Evolutionary conservation across 345 rosid genomes (phyloP).

Genomic region (Citropsis articulata): DNA sequence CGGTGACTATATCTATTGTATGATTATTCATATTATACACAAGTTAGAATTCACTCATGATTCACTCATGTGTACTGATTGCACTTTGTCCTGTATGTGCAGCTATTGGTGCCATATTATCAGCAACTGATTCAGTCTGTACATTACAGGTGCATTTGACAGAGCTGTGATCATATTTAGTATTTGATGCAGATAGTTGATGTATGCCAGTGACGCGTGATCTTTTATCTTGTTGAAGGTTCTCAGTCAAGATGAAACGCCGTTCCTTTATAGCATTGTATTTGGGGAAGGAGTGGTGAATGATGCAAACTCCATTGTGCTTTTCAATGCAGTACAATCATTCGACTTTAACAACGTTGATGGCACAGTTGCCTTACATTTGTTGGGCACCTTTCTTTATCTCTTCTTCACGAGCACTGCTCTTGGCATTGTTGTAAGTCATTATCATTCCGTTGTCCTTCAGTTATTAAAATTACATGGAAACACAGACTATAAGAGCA

Average conservation of each 20-base stretch:
- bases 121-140: constrained; percentile 81
- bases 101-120: constrained; percentile 72
- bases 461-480: not conserved
- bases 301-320: constrained; percentile 78
- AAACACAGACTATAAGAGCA: not conserved
- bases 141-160: constrained; percentile 55
- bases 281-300: constrained; percentile 85
- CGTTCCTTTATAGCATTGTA: constrained; percentile 68
- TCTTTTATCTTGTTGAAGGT: constrained; percentile 35
- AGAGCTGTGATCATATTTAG: not conserved
- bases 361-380: constrained; percentile 31
- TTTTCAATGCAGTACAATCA: constrained; percentile 62
- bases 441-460: not conserved
- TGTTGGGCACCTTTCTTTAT: constrained; percentile 58
- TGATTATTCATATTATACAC: not conserved
- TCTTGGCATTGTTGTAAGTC: constrained; percentile 63
- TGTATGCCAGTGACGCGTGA: not conserved
- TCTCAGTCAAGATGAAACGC: constrained; percentile 78
- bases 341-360: constrained; percentile 35
- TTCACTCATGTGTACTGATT: constrained; percentile 12
- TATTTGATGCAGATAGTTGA: not conserved
- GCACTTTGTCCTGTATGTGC: constrained; percentile 15
- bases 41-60: not conserved
- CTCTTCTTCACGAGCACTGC: constrained; percentile 59
- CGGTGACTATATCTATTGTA: constrained; percentile 29